Percentiles rank a stretch among this genome's conserved stretches.
These are phyloP conservation scores for Leishmania guyanensis DNA, from an alignment of 208 protist species.

Conservation along the genomic window DNA sequence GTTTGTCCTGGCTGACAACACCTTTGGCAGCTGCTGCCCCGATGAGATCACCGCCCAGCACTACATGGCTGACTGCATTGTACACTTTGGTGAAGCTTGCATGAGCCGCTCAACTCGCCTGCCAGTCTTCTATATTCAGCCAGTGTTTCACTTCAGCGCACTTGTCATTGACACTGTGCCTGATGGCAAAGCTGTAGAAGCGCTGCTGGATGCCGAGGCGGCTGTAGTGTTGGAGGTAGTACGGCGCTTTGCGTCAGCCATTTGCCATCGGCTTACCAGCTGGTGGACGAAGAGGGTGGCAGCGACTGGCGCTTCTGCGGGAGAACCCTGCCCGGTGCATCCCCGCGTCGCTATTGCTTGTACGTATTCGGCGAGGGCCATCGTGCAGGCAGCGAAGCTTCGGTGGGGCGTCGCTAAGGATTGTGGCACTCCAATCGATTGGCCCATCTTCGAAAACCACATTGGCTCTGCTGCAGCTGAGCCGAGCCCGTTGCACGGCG, in stretches of 20 bases:
- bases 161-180: neutral
- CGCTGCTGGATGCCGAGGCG: slow-evolving; percentile 11
- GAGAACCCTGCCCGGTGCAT: slow-evolving; percentile 1
- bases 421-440: slow-evolving; percentile 16
- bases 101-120: slow-evolving; percentile 80
- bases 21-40: slow-evolving; percentile 91
- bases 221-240: slow-evolving; percentile 29
- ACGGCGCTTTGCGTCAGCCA: slow-evolving; percentile 19
- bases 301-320: neutral
- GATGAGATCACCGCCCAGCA: slow-evolving; percentile 93
- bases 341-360: slow-evolving; percentile 26
- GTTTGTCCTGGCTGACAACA: slow-evolving; percentile 90
- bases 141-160: slow-evolving; percentile 42
- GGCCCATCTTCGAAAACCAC: slow-evolving; percentile 28
- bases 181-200: neutral
- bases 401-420: neutral
- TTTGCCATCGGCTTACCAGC: slow-evolving; percentile 6
- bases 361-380: slow-evolving; percentile 23
- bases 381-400: slow-evolving; percentile 20
- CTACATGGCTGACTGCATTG: slow-evolving; percentile 78
- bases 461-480: neutral
- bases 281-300: slow-evolving; percentile 10
- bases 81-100: slow-evolving; percentile 92
- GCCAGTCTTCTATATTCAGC: slow-evolving; percentile 81
- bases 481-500: neutral